Evolutionary conservation across 2,329 filamentous ascomycete genomes (phyloP).

Genomic region (Plenodomus lindquistii): DNA sequence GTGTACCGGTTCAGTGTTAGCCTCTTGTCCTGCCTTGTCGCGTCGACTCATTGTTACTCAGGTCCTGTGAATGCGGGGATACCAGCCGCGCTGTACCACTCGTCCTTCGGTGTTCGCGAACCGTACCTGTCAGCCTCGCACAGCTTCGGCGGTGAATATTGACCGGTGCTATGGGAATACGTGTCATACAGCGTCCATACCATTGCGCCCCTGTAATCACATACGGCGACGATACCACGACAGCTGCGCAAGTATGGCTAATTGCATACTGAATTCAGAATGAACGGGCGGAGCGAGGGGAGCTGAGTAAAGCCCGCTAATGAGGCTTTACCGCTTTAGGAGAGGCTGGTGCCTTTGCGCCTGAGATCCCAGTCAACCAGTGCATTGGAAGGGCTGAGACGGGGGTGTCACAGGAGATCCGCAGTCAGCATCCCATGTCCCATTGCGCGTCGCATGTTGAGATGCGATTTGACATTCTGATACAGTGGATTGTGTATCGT

Average conservation of each 20-base stretch:
- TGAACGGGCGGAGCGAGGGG: slow-evolving; percentile 17
- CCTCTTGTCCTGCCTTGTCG: too few relatives aligned
- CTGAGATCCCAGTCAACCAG: slow-evolving; percentile 7
- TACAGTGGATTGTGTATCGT: not conserved
- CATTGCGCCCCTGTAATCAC: slow-evolving; percentile 12
- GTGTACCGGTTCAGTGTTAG: too few relatives aligned
- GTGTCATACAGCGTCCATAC: slow-evolving; percentile 13
- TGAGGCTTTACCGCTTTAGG: slow-evolving; percentile 12
- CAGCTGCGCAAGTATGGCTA: slow-evolving; percentile 22
- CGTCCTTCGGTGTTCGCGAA: too few relatives aligned
- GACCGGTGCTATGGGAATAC: slow-evolving; percentile 5
- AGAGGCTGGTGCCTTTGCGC: slow-evolving; percentile 5
- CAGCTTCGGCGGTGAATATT: slow-evolving; percentile 23
- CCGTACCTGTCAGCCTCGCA: slow-evolving; percentile 18
- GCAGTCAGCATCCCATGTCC: slow-evolving; percentile 1
- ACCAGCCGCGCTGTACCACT: too few relatives aligned
- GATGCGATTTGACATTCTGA: not conserved
- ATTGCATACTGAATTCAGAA: slow-evolving; percentile 10
- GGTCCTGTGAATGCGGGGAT: too few relatives aligned
- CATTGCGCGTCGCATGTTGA: slow-evolving; percentile 2
- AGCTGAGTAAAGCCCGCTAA: slow-evolving; percentile 17
- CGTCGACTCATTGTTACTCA: too few relatives aligned
- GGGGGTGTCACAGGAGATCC: not conserved
- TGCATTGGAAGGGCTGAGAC: slow-evolving; percentile 16
- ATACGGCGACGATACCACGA: slow-evolving; percentile 18